These are phyloP conservation scores for Linum lewisii DNA, from an alignment of 345 rosid genomes.

Conservation along the genomic window DNA sequence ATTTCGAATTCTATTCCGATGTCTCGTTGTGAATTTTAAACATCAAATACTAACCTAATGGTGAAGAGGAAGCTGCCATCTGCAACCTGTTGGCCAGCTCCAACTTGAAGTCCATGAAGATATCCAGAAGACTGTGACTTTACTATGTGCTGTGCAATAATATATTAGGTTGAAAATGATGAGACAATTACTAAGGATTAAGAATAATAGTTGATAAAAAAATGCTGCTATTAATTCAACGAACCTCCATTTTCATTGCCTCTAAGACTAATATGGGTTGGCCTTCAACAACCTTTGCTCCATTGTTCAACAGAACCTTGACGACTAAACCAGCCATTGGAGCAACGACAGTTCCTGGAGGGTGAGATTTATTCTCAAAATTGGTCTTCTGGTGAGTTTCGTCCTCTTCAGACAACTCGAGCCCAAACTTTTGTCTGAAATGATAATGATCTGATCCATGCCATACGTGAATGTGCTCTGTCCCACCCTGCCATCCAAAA, in stretches of 20 bases:
- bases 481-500: slow-evolving; percentile 40
- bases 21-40: not conserved
- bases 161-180: not conserved
- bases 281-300: slow-evolving; percentile 58
- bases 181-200: not conserved
- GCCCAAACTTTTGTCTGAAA: slow-evolving; percentile 55
- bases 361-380: slow-evolving; percentile 39
- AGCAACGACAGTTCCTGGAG: slow-evolving; percentile 63
- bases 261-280: slow-evolving; percentile 78
- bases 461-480: slow-evolving; percentile 71
- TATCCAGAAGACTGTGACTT: slow-evolving; percentile 66
- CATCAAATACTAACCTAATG: slow-evolving; percentile 44
- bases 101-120: slow-evolving; percentile 55
- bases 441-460: slow-evolving; percentile 51
- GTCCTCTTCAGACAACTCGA: slow-evolving; percentile 43
- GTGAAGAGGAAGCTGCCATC: slow-evolving; percentile 59
- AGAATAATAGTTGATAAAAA: not conserved
- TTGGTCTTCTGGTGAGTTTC: slow-evolving; percentile 45
- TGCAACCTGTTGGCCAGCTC: slow-evolving; percentile 70
- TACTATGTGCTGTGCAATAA: slow-evolving; percentile 68
- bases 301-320: slow-evolving; percentile 68
- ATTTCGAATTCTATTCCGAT: not conserved
- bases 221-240: not conserved
- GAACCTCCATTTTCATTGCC: slow-evolving; percentile 99
- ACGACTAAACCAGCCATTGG: slow-evolving; percentile 97